Evolutionary conservation across 1,284 basidiomycete genomes (phyloP), one percentile per base, ranked within the genome.

Genomic region (Moesziomyces sp.): DNA sequence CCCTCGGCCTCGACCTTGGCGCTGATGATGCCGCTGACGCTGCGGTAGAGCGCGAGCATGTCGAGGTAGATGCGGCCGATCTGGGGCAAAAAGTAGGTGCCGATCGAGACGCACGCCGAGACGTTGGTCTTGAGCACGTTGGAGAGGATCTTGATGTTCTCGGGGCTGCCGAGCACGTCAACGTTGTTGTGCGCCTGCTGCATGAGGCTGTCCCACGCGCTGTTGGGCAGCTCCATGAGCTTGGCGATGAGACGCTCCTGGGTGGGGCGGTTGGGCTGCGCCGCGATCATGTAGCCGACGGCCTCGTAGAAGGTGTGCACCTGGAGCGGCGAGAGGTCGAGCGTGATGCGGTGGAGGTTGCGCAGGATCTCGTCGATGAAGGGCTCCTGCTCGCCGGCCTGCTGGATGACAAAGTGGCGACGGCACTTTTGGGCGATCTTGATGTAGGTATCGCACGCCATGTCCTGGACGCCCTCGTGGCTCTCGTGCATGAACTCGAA

Each of bases 401-500:
- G 97, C 84, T 97, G 94, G 91, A 98, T 96, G 65, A 99, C 94
- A 80, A 99, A 99, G 86, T 99, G 97, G 57, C 96, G 89, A 49
- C 95, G 89, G 84, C 97, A 99, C 86, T 98, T 99, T 85, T 99
- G 96, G 21, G 97, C 94, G 80, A 99, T 99, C 87, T 99, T 99
- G 88, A 99, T 98, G 86, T 99, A 99, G 0, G 97, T 99, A 85
- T 99, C 97, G 85, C 97, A 99, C 50, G 97, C 97, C 97, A 99
- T 99, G 86, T 99, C 97, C 86, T 99, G 97, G 13, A 99, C 97
- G 70, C 94, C 95, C 87, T 99, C 97, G 83, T 99, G 97, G 0
- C 94, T 97, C 87, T 99, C 97, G 86, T 99, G 97, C 95, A 99
- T 99, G 85, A 99, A 99, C 85, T 99, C 97, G 85, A 99, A 99